Percentiles rank a stretch among this genome's conserved stretches.
Conservation (phyloP, 1,284 basidiomycete genomes). For the Ustilago shanxiensis region DNA sequence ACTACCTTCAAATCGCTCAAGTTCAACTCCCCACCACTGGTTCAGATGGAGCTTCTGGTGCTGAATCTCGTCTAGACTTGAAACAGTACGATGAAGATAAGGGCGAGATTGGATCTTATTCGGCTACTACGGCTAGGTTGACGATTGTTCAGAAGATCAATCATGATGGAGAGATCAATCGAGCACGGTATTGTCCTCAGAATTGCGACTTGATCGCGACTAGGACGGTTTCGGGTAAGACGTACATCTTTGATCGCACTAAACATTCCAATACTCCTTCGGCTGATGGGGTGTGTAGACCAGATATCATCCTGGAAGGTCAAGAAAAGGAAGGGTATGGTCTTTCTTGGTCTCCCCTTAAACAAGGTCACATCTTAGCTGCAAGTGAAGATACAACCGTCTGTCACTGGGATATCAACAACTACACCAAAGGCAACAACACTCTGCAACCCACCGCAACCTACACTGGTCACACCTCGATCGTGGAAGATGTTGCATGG, state of each 20-base stretch:
- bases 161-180: conserved; percentile 95
- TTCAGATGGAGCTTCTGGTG: conserved; percentile 47
- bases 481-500: conserved; percentile 95
- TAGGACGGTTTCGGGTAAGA: conserved; percentile 89
- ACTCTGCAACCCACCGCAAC: conserved; percentile 84
- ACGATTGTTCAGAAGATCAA: conserved; percentile 94
- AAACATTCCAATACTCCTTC: conserved; percentile 95
- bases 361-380: conserved; percentile 88
- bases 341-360: conserved; percentile 85
- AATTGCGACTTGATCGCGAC: conserved; percentile 97
- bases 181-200: conserved; percentile 98
- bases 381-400: conserved; percentile 96
- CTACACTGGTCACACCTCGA: conserved; percentile 77
- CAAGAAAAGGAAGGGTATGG: conserved; percentile 96
- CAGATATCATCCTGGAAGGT: conserved; percentile 89
- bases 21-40: conserved; percentile 85
- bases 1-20: conserved; percentile 92
- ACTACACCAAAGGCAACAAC: conserved; percentile 84
- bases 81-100: conserved; percentile 91
- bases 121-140: conserved; percentile 82
- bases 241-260: conserved; percentile 94
- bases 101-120: conserved; percentile 73
- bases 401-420: conserved; percentile 95
- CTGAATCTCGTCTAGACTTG: conserved; percentile 80
- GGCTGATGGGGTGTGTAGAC: conserved; percentile 81